Conservation (phyloP, 2,329 filamentous ascomycete species). For the Diplodia sapinea region DNA sequence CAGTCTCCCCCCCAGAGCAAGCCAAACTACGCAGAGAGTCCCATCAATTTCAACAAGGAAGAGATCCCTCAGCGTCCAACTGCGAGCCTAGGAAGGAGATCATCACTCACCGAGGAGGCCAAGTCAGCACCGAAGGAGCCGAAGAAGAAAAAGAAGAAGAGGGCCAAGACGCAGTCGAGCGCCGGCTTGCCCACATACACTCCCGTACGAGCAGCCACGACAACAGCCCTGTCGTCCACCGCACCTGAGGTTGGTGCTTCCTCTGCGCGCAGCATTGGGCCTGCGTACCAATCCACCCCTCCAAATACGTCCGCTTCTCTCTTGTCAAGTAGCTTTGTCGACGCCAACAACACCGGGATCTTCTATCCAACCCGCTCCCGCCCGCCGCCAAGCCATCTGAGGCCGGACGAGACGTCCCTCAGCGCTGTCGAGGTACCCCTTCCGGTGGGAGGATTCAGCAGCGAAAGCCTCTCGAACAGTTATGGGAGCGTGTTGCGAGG, state of each 20-base stretch:
- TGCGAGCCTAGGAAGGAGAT: slow-evolving; percentile 19
- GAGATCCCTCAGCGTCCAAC: slow-evolving; percentile 18
- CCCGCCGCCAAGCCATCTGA: slow-evolving; percentile 23
- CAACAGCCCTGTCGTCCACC: slow-evolving; percentile 26
- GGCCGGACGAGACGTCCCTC: slow-evolving; percentile 17
- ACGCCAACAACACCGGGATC: slow-evolving; percentile 28
- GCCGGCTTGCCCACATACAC: slow-evolving; percentile 17
- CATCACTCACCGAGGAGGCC: slow-evolving; percentile 27
- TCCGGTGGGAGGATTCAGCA: slow-evolving; percentile 30
- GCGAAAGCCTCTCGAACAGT: slow-evolving; percentile 11
- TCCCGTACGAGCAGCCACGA: slow-evolving; percentile 11
- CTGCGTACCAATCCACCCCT: not conserved
- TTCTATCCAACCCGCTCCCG: slow-evolving; percentile 28
- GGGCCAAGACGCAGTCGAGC: slow-evolving; percentile 2
- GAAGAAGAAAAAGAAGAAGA: slow-evolving; percentile 31
- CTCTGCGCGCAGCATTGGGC: slow-evolving; percentile 12
- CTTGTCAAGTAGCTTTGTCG: slow-evolving; percentile 27
- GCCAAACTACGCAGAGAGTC: slow-evolving; percentile 17
- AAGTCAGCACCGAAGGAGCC: slow-evolving; percentile 26
- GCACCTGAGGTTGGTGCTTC: slow-evolving; percentile 23
- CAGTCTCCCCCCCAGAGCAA: slow-evolving; percentile 6
- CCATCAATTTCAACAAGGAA: slow-evolving; percentile 23
- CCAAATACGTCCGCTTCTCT: slow-evolving; percentile 10
- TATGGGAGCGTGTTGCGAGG: slow-evolving; percentile 16
- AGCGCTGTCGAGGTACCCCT: slow-evolving; percentile 29